Conservation (phyloP, 208 protist species). For the Willaertia magna region DNA sequence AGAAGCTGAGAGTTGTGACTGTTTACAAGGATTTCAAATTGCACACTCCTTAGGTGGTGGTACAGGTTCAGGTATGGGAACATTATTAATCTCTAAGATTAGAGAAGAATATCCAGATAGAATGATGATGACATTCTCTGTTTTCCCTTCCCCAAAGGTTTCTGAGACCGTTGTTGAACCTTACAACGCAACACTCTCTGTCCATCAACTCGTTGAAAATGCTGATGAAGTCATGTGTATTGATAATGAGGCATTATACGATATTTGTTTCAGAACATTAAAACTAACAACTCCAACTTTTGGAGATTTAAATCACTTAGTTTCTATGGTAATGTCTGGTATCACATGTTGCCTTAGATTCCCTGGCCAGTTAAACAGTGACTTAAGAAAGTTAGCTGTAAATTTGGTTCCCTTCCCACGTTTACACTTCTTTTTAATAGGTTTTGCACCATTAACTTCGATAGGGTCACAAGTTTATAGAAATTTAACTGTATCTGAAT, state of each 20-base stretch:
- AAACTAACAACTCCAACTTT: constrained; percentile 57
- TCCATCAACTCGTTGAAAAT: constrained; percentile 53
- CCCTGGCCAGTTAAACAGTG: constrained; percentile 86
- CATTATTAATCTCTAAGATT: constrained; percentile 91
- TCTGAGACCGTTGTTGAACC: constrained; percentile 69
- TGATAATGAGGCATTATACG: constrained; percentile 63
- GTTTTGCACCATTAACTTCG: constrained; percentile 68
- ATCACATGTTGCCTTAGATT: constrained; percentile 89
- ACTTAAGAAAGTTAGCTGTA: constrained; percentile 88
- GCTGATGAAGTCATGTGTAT: constrained; percentile 48
- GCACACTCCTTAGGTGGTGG: constrained; percentile 95
- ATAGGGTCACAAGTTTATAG: constrained; percentile 64
- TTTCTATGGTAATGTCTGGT: constrained; percentile 73
- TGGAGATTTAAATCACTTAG: constrained; percentile 81
- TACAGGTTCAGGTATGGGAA: constrained; percentile 90
- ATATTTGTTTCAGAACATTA: constrained; percentile 55
- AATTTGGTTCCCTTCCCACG: constrained; percentile 96
- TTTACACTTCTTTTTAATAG: constrained; percentile 86
- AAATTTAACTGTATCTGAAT: constrained; percentile 74
- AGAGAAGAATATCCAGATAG: constrained; percentile 94
- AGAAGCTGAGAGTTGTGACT: constrained; percentile 92
- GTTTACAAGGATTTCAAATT: constrained; percentile 96
- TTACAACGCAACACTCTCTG: constrained; percentile 47
- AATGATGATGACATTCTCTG: constrained; percentile 96
- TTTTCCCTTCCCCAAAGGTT: constrained; percentile 93